Evolutionary conservation across 441 rosid genomes (phyloP), one percentile per base, ranked within the genome.

Genomic region (Gossypium davidsonii): DNA sequence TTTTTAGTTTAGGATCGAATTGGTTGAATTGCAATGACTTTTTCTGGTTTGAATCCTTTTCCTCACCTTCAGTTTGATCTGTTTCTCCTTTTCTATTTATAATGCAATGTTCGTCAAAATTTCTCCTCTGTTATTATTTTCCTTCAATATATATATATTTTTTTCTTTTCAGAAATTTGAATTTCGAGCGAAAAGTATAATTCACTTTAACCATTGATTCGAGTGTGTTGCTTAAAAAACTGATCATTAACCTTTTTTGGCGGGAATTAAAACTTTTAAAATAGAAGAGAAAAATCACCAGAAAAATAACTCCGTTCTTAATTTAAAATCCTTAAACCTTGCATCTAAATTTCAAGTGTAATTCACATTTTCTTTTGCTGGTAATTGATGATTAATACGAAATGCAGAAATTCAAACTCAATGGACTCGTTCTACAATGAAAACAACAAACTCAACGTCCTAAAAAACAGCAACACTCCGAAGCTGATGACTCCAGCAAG

Each of bases 371-470:
- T 37, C n/a, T 8, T 63, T 37, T 17, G 37, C 26, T 63, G 49
- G 42, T 62, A 17, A 62, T 62, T 62, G 25, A 4, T 62, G 49
- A 37, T 62, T 15, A 34, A 15, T 34, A 34, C 48, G 23, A 62
- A 63, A 17, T 39, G 68, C 51, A 17, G 51, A 63, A 7, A 63
- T 63, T 18, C 52, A 39, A 39, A 63, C 15, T 17, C 68, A 39
- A 63, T 60, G 82, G 82, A 79, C 11, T 72, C 82, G 9, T 39
- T 58, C 64, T 72, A 75, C 66, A 74, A 53, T 56, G 66, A 68
- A 37, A 61, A 34, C 34, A 72, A 66, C 26, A 76, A 76, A 70
- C 12, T 48, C 18, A 48, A 56, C 60, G 67, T 20, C 51, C 74
- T 9, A 28, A 76, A 53, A 7, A 31, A 71, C 65, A 49, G 71